Conservation (phyloP, 2,329 filamentous ascomycete species). For the Diplocarpon rosae region DNA sequence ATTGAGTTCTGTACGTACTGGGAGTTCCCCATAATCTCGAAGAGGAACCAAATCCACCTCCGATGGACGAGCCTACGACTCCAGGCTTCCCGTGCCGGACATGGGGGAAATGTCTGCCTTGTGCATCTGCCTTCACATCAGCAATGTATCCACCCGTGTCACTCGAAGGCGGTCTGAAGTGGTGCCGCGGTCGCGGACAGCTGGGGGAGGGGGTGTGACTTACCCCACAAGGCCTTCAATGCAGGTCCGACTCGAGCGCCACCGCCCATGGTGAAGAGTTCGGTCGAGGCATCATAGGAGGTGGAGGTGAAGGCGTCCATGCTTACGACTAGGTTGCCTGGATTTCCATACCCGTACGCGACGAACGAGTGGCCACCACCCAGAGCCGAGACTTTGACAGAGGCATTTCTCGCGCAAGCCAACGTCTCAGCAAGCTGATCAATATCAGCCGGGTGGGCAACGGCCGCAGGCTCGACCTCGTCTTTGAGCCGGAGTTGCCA, state of each 20-base stretch:
- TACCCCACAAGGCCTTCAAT: constrained; percentile 8
- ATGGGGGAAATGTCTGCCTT: constrained; percentile 10
- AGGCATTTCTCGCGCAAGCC: constrained; percentile 6
- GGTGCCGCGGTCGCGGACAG: no score
- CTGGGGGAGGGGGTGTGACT: background rate
- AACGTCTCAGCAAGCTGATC: constrained; percentile 5
- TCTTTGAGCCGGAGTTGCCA: constrained; percentile 10
- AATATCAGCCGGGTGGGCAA: constrained; percentile 3
- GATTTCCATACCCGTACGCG: constrained; percentile 9
- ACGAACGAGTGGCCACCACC: constrained; percentile 10
- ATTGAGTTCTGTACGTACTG: background rate
- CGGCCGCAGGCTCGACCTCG: constrained; percentile 1
- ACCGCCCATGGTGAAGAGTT: constrained; percentile 8
- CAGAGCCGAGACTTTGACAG: constrained; percentile 7
- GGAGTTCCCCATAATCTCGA: constrained; percentile 8
- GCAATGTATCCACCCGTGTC: no score
- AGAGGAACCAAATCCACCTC: constrained; percentile 10
- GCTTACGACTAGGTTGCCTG: constrained; percentile 8
- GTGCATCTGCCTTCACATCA: no score
- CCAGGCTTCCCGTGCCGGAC: constrained; percentile 8
- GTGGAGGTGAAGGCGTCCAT: constrained; percentile 10
- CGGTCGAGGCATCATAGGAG: constrained; percentile 1
- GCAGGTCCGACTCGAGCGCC: constrained; percentile 9
- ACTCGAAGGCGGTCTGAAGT: no score
- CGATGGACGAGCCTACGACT: constrained; percentile 8